phyloP scores from a whole-genome alignment of 2,329 filamentous ascomycete genomes.

The Stachybotrys elegans region DNA sequence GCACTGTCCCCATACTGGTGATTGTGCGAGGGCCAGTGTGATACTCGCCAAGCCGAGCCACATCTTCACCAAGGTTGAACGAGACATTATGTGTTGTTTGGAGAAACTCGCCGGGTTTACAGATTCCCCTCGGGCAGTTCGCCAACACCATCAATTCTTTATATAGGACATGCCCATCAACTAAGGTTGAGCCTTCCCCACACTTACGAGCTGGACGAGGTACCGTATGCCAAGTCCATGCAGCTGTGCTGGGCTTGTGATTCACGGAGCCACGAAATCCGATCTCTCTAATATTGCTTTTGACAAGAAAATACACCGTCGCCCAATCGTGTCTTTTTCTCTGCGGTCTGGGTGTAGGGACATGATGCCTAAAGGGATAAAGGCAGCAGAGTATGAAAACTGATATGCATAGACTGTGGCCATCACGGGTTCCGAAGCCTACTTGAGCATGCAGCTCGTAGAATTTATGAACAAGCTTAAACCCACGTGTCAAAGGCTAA shows the following conservation, averaged over 20 bases:
- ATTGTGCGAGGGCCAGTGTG: neutral
- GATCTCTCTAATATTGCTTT: neutral
- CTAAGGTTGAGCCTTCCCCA: neutral
- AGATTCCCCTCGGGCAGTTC: no score
- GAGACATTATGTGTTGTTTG: neutral
- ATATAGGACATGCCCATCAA: neutral
- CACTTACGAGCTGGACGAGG: neutral
- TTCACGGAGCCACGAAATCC: neutral
- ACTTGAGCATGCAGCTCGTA: neutral
- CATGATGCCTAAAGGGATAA: neutral
- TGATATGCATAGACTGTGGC: neutral
- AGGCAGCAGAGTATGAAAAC: neutral
- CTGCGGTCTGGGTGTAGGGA: neutral
- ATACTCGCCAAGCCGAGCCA: neutral
- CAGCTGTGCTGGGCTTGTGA: neutral
- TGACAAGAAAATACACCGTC: neutral
- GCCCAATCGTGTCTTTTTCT: neutral
- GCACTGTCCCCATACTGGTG: slow-evolving; percentile 31
- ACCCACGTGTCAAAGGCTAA: neutral
- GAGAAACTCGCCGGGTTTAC: neutral
- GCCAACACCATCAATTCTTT: neutral
- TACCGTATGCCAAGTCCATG: neutral
- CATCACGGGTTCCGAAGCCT: neutral
- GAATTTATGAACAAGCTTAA: neutral
- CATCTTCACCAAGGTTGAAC: neutral